These are phyloP conservation scores for Plectosphaerella sp. DNA, from an alignment of 2,329 filamentous ascomycete genomes.

Conservation along the genomic window DNA sequence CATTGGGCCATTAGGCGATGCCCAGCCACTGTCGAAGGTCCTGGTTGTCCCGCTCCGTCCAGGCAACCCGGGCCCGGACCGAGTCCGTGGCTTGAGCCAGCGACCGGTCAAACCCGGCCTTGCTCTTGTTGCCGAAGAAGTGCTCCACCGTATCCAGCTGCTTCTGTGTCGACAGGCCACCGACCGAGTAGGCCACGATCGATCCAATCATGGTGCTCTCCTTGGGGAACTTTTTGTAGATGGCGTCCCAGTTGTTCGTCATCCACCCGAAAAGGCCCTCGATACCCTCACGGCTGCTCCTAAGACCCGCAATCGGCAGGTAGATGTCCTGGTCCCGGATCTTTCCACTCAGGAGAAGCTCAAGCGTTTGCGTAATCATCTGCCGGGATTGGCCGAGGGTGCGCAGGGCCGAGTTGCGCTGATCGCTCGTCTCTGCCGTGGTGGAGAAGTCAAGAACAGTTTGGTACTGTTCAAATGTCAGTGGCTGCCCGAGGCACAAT, in stretches of 20 bases:
- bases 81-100: constrained; percentile 86
- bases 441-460: constrained; percentile 59
- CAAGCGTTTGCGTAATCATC: constrained; percentile 77
- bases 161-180: constrained; percentile 71
- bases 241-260: constrained; percentile 80
- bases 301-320: constrained; percentile 75
- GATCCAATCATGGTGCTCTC: constrained; percentile 79
- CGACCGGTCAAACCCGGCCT: constrained; percentile 79
- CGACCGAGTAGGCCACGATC: constrained; percentile 78
- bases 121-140: constrained; percentile 81
- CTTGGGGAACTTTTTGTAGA: constrained; percentile 80
- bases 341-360: constrained; percentile 69
- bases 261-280: constrained; percentile 79
- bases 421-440: constrained; percentile 45
- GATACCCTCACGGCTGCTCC: constrained; percentile 73
- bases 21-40: constrained; percentile 61
- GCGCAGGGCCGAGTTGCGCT: constrained; percentile 88
- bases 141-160: constrained; percentile 71
- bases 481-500: background rate
- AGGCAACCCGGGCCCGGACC: constrained; percentile 78
- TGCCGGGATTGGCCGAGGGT: constrained; percentile 74
- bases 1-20: constrained; percentile 1
- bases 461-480: constrained; percentile 56
- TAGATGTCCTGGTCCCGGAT: constrained; percentile 96
- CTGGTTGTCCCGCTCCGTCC: constrained; percentile 70